Conservation (phyloP, 345 rosid genomes). For the Aquilaria yunnanensis region DNA sequence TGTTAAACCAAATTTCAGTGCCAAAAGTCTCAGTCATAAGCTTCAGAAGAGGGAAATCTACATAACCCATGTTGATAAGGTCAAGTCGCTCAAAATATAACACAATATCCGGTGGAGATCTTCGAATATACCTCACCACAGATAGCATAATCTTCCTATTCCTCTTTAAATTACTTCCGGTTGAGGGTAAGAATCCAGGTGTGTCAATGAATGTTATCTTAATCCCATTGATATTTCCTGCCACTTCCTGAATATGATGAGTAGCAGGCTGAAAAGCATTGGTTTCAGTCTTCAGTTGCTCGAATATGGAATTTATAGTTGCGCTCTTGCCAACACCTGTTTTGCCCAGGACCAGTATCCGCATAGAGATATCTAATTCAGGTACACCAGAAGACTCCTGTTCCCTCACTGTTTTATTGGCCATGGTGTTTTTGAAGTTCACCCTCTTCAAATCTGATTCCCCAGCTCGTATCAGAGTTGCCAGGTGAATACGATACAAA, state of each 20-base stretch:
- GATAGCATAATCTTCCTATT: constrained; percentile 69
- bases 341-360: constrained; percentile 82
- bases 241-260: constrained; percentile 54
- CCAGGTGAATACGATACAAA: constrained; percentile 69
- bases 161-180: constrained; percentile 46
- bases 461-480: constrained; percentile 69
- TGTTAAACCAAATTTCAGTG: constrained; percentile 76
- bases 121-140: constrained; percentile 58
- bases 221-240: constrained; percentile 61
- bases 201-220: constrained; percentile 81
- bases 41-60: constrained; percentile 70
- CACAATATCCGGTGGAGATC: constrained; percentile 77
- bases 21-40: constrained; percentile 79
- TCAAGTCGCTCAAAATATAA: constrained; percentile 81
- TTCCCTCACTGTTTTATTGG: constrained; percentile 54
- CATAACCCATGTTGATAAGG: constrained; percentile 47
- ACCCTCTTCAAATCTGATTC: constrained; percentile 54
- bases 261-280: constrained; percentile 82
- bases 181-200: constrained; percentile 72
- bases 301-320: constrained; percentile 81
- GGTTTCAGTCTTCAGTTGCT: constrained; percentile 58
- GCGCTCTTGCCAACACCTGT: constrained; percentile 99
- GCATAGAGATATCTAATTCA: constrained; percentile 55
- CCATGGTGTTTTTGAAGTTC: constrained; percentile 40
- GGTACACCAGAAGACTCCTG: constrained; percentile 73